Conservation (phyloP, 345 rosid genomes). For the Schrenkiella parvula region DNA sequence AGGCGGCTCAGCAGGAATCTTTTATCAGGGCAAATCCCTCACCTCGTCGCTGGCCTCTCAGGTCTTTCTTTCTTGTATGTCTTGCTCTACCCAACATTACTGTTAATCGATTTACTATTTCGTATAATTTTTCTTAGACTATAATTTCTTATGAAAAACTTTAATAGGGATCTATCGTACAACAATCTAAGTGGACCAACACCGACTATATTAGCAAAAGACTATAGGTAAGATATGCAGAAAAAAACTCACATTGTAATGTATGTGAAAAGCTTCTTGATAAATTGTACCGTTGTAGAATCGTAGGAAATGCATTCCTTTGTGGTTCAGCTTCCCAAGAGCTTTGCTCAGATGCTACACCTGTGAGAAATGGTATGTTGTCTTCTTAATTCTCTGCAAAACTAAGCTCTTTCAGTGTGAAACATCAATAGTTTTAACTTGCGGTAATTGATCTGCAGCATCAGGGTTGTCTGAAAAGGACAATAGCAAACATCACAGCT, state of each 20-base stretch:
- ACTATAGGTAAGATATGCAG: slow-evolving; percentile 52
- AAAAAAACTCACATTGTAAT: neutral
- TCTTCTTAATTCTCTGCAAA: neutral
- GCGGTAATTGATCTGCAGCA: slow-evolving; percentile 35
- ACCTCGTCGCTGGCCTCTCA: slow-evolving; percentile 69
- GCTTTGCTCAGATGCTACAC: slow-evolving; percentile 47
- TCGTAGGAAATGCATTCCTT: slow-evolving; percentile 69
- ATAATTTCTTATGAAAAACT: neutral
- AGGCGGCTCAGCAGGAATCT: slow-evolving; percentile 79
- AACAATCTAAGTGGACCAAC: slow-evolving; percentile 93
- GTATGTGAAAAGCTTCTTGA: slow-evolving; percentile 7
- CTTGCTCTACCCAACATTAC: slow-evolving; percentile 5
- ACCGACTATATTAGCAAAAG: slow-evolving; percentile 80
- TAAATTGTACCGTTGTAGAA: slow-evolving; percentile 29
- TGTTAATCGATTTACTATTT: neutral
- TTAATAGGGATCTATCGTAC: slow-evolving; percentile 76
- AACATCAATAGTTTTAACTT: neutral
- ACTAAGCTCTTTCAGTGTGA: neutral
- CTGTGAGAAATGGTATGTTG: slow-evolving; percentile 57
- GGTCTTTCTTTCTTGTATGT: slow-evolving; percentile 88
- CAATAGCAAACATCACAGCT: slow-evolving; percentile 42
- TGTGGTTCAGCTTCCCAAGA: slow-evolving; percentile 54
- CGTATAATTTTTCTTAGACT: neutral
- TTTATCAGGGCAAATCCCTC: slow-evolving; percentile 75
- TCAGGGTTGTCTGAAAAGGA: slow-evolving; percentile 38